These are phyloP conservation scores for Fusarium staphyleae DNA, from an alignment of 2,329 filamentous ascomycete species.

Conservation along the genomic window DNA sequence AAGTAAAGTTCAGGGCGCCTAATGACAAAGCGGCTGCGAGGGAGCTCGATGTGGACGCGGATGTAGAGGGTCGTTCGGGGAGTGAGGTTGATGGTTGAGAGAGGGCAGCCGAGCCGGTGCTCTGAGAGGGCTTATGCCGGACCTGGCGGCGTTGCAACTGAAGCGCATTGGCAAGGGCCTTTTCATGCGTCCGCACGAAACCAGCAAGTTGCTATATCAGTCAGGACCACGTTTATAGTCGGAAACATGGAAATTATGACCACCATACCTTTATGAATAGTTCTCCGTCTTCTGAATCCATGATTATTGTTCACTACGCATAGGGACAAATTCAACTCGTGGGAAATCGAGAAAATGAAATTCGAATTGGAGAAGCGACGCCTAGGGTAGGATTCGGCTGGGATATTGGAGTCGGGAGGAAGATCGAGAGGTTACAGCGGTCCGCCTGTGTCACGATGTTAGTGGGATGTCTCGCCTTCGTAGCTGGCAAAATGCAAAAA, in stretches of 20 bases:
- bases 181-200: conserved; percentile 97
- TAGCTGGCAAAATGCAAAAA: conserved; percentile 20
- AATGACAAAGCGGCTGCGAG: conserved; percentile 88
- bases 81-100: conserved; percentile 62
- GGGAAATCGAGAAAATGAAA: conserved; percentile 1
- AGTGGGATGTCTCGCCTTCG: conserved; percentile 27
- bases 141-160: conserved; percentile 78
- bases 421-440: conserved; percentile 21
- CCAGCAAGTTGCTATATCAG: conserved; percentile 81
- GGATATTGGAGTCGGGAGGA: conserved; percentile 28
- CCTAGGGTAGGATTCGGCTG: conserved; percentile 6
- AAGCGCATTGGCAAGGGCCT: conserved; percentile 93
- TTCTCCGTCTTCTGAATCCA: conserved; percentile 91
- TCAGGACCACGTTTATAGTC: conserved; percentile 39
- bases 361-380: conserved; percentile 12
- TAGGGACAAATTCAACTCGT: conserved; percentile 24
- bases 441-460: conserved; percentile 36
- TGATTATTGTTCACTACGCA: conserved; percentile 58
- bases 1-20: conserved; percentile 83
- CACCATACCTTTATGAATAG: conserved; percentile 80
- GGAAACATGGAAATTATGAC: not conserved
- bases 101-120: conserved; percentile 64
- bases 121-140: conserved; percentile 74
- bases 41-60: conserved; percentile 73
- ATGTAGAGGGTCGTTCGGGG: conserved; percentile 68